Conservation (phyloP, 257 asterid species). For the Nicotiana attenuata region DNA sequence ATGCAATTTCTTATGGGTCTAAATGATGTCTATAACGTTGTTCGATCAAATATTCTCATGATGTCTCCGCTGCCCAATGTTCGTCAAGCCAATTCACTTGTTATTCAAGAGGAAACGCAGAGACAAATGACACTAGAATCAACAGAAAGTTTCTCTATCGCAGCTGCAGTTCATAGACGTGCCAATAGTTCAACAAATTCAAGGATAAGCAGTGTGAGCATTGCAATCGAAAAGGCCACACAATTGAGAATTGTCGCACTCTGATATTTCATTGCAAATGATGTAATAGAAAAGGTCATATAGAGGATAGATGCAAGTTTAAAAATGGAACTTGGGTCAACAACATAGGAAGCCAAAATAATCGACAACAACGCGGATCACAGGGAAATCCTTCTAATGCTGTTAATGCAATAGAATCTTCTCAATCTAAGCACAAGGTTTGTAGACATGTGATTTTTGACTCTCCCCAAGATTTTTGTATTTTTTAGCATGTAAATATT, state of each 20-base stretch:
- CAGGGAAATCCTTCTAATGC: no score
- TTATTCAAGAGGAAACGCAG: not conserved
- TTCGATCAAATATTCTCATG: not conserved
- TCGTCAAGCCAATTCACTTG: not conserved
- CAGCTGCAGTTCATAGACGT: not conserved
- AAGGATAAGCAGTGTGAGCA: not conserved
- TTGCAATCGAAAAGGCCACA: not conserved
- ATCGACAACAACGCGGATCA: no score
- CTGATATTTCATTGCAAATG: not conserved
- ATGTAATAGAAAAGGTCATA: not conserved
- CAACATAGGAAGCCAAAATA: no score
- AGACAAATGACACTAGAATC: not conserved
- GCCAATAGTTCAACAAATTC: no score
- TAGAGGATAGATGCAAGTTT: not conserved
- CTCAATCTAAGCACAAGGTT: no score
- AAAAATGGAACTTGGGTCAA: not conserved
- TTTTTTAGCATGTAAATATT: no score
- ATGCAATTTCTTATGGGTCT: not conserved
- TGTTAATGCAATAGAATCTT: no score
- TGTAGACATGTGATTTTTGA: no score
- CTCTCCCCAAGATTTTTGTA: no score
- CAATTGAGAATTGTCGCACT: not conserved
- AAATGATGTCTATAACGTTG: not conserved
- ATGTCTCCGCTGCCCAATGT: not conserved
- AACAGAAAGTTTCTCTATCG: not conserved